Base-by-base conservation (phyloP, 2,329 filamentous ascomycete species). In the Gnomoniopsis smithogilvyi region DNA sequence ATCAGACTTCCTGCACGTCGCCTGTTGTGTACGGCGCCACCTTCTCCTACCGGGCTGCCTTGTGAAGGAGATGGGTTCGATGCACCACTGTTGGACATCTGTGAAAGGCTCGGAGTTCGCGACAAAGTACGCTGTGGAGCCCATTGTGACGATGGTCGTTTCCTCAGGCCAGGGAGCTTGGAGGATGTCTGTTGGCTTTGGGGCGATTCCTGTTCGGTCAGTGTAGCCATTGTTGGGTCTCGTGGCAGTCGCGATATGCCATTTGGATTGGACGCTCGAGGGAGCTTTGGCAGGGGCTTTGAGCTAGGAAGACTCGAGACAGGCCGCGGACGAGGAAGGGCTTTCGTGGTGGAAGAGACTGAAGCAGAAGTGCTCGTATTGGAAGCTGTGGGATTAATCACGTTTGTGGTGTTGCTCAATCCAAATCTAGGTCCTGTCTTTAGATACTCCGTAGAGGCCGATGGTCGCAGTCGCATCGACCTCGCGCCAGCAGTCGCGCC, bases 271-370 rank as follows among this genome's bases (percentile, higher is more conserved):
- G 45, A 34, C 10, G 30, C 10, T 45, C 47, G 51, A 8, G 55
- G 34, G 12, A 56, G 26, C 21, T 56, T 53, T 11, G 48, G 56
- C 24, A 56, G 59, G 49, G 54, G 21, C 17, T 43, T 52, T 38
- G 36, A 38, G 24, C 51, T 56, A n/a, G 61, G 54, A n/a, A 56
- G 61, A 49, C 55, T 56, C 46, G 59, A 63, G 30, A 45, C 48
- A 2, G 59, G 58, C 19, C 59, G 51, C 15, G 54, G 34, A 48
- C 52, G 52, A 24, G 56, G 52, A n/a, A 58, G 49, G 30, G 52
- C 19, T 19, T 53, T 56, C 4, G 59, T 14, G 19, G 54, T 11
- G 19, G 22, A 19, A 3, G 55, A 22, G n/a, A 19, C 21, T 22
- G 48, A 21, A 11, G 45, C 11, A n/a, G 47, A 34, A 45, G 36